Conservation (phyloP, 1,284 basidiomycete genomes). For the Ganoderma lingzhi region DNA sequence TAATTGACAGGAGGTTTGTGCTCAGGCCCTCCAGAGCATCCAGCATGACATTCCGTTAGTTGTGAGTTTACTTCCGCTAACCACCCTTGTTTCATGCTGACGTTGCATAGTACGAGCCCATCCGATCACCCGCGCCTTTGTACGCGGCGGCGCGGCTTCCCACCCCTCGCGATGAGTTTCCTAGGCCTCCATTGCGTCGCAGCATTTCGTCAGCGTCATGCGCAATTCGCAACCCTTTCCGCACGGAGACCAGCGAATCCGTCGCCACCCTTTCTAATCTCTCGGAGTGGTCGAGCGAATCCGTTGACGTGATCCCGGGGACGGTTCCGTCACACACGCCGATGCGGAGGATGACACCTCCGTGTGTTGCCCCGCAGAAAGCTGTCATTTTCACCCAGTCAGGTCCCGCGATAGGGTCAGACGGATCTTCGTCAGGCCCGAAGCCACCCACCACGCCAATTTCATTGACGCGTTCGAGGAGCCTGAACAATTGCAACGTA, state of each 20-base stretch:
- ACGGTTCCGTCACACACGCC: background rate
- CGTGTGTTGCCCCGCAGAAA: background rate
- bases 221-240: constrained; percentile 28
- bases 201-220: constrained; percentile 7
- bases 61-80: background rate
- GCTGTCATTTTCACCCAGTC: background rate
- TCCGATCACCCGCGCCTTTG: background rate
- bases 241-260: constrained; percentile 23
- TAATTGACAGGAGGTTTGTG: background rate
- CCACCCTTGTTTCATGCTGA: background rate
- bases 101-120: background rate
- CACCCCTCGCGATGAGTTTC: background rate
- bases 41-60: background rate
- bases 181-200: constrained; percentile 19
- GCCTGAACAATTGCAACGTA: background rate
- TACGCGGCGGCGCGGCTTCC: background rate
- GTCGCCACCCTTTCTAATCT: background rate
- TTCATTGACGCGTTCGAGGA: background rate
- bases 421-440: background rate
- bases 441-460: background rate
- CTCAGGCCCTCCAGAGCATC: background rate
- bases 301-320: background rate
- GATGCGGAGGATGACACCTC: background rate
- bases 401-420: background rate
- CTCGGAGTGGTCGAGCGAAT: background rate